A percentile compares a stretch with the other conserved stretches of the same genome.
Evolutionary conservation across 768 basidiomycete genomes (phyloP).

Genomic region (Boletus sp.): DNA sequence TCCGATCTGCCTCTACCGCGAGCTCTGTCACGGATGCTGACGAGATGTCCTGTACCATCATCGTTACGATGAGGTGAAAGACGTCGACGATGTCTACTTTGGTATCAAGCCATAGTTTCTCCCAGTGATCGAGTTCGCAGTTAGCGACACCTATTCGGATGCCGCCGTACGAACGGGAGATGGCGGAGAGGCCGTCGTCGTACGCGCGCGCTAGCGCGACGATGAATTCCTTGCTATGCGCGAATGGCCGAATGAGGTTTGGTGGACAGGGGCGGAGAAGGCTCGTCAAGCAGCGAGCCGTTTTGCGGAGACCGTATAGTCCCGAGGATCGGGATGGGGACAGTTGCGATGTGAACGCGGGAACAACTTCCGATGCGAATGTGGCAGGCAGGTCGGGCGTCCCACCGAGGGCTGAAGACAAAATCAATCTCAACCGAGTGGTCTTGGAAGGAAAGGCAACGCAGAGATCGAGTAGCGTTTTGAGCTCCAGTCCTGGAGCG

Average conservation of each 20-base stretch:
- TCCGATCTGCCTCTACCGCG: conserved; percentile 47
- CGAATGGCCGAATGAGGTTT: conserved; percentile 50
- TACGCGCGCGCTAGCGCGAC: conserved; percentile 59
- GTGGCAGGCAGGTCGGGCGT: conserved; percentile 33
- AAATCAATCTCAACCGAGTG: conserved; percentile 44
- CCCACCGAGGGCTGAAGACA: conserved; percentile 39
- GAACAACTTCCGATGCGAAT: conserved; percentile 48
- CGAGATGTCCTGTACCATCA: conserved; percentile 49
- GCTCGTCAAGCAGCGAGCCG: conserved; percentile 52
- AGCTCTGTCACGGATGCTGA: conserved; percentile 42
- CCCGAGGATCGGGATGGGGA: conserved; percentile 45
- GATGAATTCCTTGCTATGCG: conserved; percentile 50
- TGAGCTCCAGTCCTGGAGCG: conserved; percentile 45
- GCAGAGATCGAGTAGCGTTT: conserved; percentile 60
- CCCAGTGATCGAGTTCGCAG: conserved; percentile 59
- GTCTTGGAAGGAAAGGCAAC: conserved; percentile 52
- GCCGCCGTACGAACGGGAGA: conserved; percentile 65
- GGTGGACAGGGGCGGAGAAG: conserved; percentile 54
- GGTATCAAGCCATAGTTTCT: conserved; percentile 65
- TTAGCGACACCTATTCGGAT: conserved; percentile 28
- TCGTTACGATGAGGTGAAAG: conserved; percentile 58
- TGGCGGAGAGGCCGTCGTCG: conserved; percentile 51
- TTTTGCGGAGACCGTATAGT: conserved; percentile 64
- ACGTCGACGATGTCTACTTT: conserved; percentile 71
- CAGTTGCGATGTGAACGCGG: conserved; percentile 52